Percentiles rank a stretch among this genome's conserved stretches.
These are phyloP conservation scores for Sphaerulina vaccinii DNA, from an alignment of 2,329 filamentous ascomycete genomes.

Conservation along the genomic window DNA sequence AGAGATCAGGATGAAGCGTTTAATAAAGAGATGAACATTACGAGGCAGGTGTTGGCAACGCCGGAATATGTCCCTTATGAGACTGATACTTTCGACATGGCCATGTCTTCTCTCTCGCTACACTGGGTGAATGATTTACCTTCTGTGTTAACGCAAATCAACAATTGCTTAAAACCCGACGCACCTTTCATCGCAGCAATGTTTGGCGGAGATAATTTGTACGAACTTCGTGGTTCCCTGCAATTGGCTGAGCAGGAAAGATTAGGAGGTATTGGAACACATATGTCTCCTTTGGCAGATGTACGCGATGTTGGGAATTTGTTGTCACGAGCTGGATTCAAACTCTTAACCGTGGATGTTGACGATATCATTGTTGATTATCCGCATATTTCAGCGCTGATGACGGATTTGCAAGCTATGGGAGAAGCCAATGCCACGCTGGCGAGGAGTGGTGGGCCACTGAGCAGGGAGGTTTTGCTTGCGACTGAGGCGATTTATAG, in stretches of 20 bases:
- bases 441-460: conserved; percentile 72
- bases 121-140: conserved; percentile 99
- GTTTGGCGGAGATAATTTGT: conserved; percentile 92
- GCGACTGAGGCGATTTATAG: conserved; percentile 87
- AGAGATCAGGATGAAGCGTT: conserved; percentile 74
- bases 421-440: conserved; percentile 89
- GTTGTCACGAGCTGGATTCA: conserved; percentile 84
- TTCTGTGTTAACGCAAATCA: conserved; percentile 77
- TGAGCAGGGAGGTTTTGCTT: conserved; percentile 78
- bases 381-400: conserved; percentile 82
- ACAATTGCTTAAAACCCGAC: conserved; percentile 84
- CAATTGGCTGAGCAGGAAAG: conserved; percentile 91
- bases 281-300: conserved; percentile 87
- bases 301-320: conserved; percentile 87
- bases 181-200: conserved; percentile 91
- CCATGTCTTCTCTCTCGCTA: conserved; percentile 82
- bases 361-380: conserved; percentile 97
- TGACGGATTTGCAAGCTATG: conserved; percentile 95
- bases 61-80: conserved; percentile 75
- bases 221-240: conserved; percentile 86
- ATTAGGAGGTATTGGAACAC: conserved; percentile 84
- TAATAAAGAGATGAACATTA: conserved; percentile 70
- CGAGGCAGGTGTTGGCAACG: conserved; percentile 70
- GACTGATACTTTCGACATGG: conserved; percentile 77
- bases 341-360: conserved; percentile 92